Evolutionary conservation across 2,329 filamentous ascomycete genomes (phyloP).

Genomic region (Gnomoniopsis smithogilvyi): DNA sequence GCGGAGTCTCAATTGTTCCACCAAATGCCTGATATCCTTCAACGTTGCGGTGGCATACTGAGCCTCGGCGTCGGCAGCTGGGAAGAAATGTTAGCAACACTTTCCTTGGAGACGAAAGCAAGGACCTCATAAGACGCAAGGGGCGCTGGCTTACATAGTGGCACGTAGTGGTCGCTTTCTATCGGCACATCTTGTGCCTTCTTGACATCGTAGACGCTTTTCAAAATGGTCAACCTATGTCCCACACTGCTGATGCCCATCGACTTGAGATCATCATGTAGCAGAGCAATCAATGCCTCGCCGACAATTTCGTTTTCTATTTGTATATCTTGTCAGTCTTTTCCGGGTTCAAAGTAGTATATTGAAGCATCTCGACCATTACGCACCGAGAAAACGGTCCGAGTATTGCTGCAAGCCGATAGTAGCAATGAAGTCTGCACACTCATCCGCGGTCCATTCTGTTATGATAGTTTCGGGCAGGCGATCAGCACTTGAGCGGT

Average conservation of each 20-base stretch:
- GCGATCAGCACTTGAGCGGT: conserved; percentile 60
- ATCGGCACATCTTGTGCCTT: conserved; percentile 88
- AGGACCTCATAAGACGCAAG: background rate
- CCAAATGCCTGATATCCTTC: conserved; percentile 88
- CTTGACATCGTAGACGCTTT: conserved; percentile 95
- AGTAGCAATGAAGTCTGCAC: conserved; percentile 80
- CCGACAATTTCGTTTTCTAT: conserved; percentile 92
- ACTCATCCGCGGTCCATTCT: conserved; percentile 82
- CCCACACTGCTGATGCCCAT: conserved; percentile 93
- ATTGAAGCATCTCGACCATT: background rate
- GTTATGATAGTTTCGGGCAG: conserved; percentile 73
- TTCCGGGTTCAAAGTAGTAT: background rate
- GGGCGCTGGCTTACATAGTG: conserved; percentile 67
- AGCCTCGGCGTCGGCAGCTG: conserved; percentile 85
- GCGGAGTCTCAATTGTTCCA: conserved; percentile 82
- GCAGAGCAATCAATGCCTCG: conserved; percentile 82
- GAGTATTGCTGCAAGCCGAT: conserved; percentile 82
- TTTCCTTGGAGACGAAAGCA: background rate
- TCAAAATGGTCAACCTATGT: conserved; percentile 90
- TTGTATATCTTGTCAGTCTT: conserved; percentile 22
- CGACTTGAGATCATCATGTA: conserved; percentile 91
- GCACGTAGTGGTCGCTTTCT: conserved; percentile 91
- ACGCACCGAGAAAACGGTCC: conserved; percentile 76
- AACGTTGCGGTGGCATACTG: conserved; percentile 85
- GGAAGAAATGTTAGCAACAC: conserved; percentile 18